phyloP scores from a whole-genome alignment of 106 monocot species.

The Dactylorhiza incarnata region DNA sequence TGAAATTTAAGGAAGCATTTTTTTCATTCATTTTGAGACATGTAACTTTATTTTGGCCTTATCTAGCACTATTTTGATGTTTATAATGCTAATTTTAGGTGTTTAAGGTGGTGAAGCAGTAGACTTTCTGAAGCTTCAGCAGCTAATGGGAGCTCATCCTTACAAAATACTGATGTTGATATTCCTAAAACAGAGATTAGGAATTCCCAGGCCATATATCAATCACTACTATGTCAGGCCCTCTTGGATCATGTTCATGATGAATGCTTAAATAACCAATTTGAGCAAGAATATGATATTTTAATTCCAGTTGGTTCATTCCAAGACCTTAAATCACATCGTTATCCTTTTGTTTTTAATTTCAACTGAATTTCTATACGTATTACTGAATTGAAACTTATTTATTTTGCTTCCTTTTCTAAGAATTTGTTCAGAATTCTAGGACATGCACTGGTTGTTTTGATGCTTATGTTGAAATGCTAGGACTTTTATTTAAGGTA shows the following conservation, averaged over 20 bases:
- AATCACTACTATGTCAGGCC: slow-evolving; percentile 49
- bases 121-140: slow-evolving; percentile 52
- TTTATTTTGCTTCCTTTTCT: neutral
- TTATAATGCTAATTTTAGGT: slow-evolving; percentile 12
- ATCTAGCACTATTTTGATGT: slow-evolving; percentile 1
- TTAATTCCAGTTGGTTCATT: neutral
- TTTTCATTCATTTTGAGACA: slow-evolving; percentile 79
- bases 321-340: neutral
- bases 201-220: slow-evolving; percentile 24
- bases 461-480: neutral
- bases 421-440: neutral
- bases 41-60: slow-evolving; percentile 29
- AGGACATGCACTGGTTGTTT: neutral
- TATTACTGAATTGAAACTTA: neutral
- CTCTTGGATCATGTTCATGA: neutral
- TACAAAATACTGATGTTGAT: slow-evolving; percentile 20
- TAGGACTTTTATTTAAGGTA: neutral
- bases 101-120: slow-evolving; percentile 43
- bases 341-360: neutral
- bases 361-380: neutral
- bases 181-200: slow-evolving; percentile 29
- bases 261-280: neutral
- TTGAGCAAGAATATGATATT: neutral
- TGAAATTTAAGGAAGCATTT: slow-evolving; percentile 86
- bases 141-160: slow-evolving; percentile 32